These are phyloP conservation scores for Remersonia thermophila DNA, from an alignment of 2,329 filamentous ascomycete genomes.

Conservation along the genomic window DNA sequence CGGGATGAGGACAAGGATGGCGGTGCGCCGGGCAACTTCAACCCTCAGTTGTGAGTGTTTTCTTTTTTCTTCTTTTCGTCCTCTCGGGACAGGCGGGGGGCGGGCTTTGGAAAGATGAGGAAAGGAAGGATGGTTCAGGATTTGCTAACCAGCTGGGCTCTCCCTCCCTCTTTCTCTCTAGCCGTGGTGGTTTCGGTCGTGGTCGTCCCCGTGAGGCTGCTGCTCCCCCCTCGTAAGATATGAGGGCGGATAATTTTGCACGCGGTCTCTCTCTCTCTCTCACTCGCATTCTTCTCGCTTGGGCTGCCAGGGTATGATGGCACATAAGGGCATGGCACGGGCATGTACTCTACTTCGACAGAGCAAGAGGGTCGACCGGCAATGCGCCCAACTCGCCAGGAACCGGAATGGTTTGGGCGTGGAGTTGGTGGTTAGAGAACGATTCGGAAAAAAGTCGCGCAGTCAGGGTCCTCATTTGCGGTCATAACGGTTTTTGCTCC, in stretches of 20 bases:
- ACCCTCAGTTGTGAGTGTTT: slow-evolving; percentile 71
- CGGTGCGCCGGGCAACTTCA: slow-evolving; percentile 82
- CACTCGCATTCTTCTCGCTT: slow-evolving; percentile 16
- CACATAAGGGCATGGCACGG: slow-evolving; percentile 21
- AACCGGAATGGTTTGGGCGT: slow-evolving; percentile 18
- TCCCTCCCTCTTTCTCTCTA: too few species aligned
- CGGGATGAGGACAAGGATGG: slow-evolving; percentile 87
- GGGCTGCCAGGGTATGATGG: slow-evolving; percentile 12
- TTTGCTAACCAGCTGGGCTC: too few species aligned
- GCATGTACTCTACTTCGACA: slow-evolving; percentile 33
- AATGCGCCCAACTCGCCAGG: slow-evolving; percentile 20
- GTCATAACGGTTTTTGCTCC: slow-evolving; percentile 15
- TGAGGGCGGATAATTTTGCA: slow-evolving; percentile 10
- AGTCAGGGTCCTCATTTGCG: slow-evolving; percentile 16
- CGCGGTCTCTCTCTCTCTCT: slow-evolving; percentile 9
- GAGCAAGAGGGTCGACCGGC: slow-evolving; percentile 21
- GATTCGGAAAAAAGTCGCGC: slow-evolving; percentile 19
- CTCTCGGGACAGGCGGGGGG: too few species aligned
- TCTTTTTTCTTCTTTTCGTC: too few species aligned
- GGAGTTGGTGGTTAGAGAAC: slow-evolving; percentile 17
- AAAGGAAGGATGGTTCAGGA: neutral
- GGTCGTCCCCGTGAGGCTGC: slow-evolving; percentile 71
- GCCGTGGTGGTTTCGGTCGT: slow-evolving; percentile 82
- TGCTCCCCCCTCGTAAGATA: slow-evolving; percentile 52
- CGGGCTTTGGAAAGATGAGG: too few species aligned